Evolutionary conservation across 129 eudicot species (phyloP).

Genomic region (Saussurea involucrata): DNA sequence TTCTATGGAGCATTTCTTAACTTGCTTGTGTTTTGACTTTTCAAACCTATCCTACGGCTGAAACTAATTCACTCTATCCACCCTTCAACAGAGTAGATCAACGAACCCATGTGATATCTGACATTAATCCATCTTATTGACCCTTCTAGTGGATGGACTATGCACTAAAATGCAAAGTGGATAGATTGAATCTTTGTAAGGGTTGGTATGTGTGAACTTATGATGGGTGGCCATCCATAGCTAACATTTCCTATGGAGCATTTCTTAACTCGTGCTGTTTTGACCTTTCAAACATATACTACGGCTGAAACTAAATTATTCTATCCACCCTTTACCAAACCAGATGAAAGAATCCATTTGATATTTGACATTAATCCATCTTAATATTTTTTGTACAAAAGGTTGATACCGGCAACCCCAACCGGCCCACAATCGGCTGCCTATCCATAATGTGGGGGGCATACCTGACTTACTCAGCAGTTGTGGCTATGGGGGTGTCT

Average conservation of each 20-base stretch:
- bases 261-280: not conserved
- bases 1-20: not conserved
- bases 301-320: not conserved
- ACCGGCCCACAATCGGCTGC: no score
- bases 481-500: no score
- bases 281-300: not conserved
- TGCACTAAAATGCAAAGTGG: not conserved
- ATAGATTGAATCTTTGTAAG: not conserved
- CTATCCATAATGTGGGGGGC: no score
- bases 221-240: not conserved
- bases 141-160: not conserved
- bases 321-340: not conserved
- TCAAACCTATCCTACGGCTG: not conserved
- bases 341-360: not conserved
- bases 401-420: no score
- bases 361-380: not conserved
- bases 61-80: not conserved
- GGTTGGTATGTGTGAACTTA: not conserved
- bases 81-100: not conserved
- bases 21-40: not conserved
- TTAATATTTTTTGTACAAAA: no score
- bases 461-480: no score
- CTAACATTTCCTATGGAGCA: not conserved
- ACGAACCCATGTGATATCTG: not conserved
- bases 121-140: not conserved